phyloP scores from a whole-genome alignment of 2,329 filamentous ascomycete genomes.

The Calonectria ilicicola region DNA sequence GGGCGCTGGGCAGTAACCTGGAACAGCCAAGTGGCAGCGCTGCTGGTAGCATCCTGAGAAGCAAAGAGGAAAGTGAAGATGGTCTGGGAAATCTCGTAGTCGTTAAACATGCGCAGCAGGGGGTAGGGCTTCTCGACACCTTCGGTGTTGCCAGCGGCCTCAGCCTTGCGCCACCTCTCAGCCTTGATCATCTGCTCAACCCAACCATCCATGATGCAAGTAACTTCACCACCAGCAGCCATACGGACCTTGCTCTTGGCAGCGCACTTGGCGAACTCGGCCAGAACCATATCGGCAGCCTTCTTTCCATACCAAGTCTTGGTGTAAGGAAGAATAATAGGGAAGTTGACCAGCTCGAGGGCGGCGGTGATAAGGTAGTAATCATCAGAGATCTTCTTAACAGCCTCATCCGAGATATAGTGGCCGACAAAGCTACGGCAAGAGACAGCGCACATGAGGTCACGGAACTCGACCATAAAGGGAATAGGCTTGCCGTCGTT shows the following conservation, averaged over 20 bases:
- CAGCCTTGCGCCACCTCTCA: conserved; percentile 81
- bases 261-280: conserved; percentile 90
- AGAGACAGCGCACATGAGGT: conserved; percentile 94
- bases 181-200: conserved; percentile 89
- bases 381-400: conserved; percentile 95
- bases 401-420: conserved; percentile 90
- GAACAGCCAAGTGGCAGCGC: conserved; percentile 94
- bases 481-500: conserved; percentile 80
- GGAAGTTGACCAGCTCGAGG: conserved; percentile 97
- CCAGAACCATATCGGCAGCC: conserved; percentile 90
- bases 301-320: conserved; percentile 98
- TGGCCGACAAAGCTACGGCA: conserved; percentile 97
- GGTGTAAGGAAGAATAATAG: conserved; percentile 94
- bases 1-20: conserved; percentile 93
- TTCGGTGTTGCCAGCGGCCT: conserved; percentile 79
- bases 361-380: conserved; percentile 97
- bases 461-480: conserved; percentile 93
- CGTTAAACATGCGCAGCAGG: conserved; percentile 86
- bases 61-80: conserved; percentile 97
- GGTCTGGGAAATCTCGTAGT: conserved; percentile 93
- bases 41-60: conserved; percentile 96
- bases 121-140: conserved; percentile 83
- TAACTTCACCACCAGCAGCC: conserved; percentile 85
- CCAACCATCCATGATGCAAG: conserved; percentile 97
- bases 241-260: conserved; percentile 94